A percentile compares a stretch with the other conserved stretches of the same genome.
Conservation (phyloP, 176 grass and related monocot species). For the Oryza meridionalis region DNA sequence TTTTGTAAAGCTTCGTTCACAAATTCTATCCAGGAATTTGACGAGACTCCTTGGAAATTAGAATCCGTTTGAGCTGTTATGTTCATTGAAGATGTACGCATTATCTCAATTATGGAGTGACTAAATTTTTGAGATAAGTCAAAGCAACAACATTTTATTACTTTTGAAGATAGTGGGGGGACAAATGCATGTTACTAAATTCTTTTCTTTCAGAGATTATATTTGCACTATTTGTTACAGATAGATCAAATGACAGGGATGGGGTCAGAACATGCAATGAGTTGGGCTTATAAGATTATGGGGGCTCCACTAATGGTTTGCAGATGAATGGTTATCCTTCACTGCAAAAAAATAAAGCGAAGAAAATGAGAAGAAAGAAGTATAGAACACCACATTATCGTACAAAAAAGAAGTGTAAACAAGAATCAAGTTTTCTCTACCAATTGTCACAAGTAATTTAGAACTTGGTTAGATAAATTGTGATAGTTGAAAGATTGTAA, state of each 20-base stretch:
- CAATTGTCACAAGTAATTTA: not conserved
- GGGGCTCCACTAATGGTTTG: constrained; percentile 23
- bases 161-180: constrained; percentile 43
- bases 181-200: constrained; percentile 45
- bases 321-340: constrained; percentile 31
- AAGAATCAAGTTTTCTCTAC: not conserved
- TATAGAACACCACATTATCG: not conserved
- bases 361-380: not conserved
- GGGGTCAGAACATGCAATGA: constrained; percentile 40
- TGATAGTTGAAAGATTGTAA: not conserved
- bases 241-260: constrained; percentile 22
- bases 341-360: not conserved
- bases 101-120: constrained; percentile 33
- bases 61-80: not conserved
- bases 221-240: constrained; percentile 1
- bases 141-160: constrained; percentile 27
- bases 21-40: not conserved
- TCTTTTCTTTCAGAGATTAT: not conserved
- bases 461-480: not conserved
- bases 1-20: not conserved
- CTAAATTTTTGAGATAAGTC: constrained; percentile 31
- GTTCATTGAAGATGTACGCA: constrained; percentile 28
- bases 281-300: constrained; percentile 17
- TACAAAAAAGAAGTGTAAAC: not conserved
- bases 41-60: not conserved